phyloP scores from a whole-genome alignment of 441 rosid species.

The Dalechampia spathulata region DNA sequence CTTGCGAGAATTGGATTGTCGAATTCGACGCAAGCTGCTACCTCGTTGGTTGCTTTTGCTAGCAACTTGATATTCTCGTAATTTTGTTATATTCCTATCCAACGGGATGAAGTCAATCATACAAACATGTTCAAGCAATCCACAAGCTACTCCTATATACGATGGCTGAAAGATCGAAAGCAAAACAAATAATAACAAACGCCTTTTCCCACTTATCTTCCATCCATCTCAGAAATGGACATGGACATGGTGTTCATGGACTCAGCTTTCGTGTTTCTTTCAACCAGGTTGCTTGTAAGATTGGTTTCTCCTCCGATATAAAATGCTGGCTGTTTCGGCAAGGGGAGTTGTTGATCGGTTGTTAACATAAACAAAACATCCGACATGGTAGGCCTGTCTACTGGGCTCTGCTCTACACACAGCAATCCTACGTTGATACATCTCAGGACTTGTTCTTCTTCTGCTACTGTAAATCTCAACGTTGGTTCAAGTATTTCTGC shows the following conservation, averaged over 20 bases:
- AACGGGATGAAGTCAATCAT: no score
- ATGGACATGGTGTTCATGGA: neutral
- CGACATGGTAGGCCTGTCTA: conserved; percentile 18
- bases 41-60: no score
- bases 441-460: conserved; percentile 12
- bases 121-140: no score
- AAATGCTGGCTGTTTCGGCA: conserved; percentile 19
- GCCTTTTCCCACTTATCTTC: neutral
- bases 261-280: neutral
- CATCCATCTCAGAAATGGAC: neutral
- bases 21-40: no score
- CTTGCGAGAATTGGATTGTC: no score
- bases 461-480: neutral
- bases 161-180: no score
- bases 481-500: conserved; percentile 13
- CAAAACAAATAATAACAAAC: no score
- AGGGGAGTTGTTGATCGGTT: conserved; percentile 12
- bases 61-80: no score
- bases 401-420: conserved; percentile 12
- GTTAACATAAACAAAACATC: conserved; percentile 18
- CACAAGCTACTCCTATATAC: no score
- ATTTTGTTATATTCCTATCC: no score
- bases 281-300: no score
- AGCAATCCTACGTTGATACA: conserved; percentile 19
- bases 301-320: neutral